Conservation (phyloP, 192 early-diverging fungal species). For the Anaeromyces robustus region DNA sequence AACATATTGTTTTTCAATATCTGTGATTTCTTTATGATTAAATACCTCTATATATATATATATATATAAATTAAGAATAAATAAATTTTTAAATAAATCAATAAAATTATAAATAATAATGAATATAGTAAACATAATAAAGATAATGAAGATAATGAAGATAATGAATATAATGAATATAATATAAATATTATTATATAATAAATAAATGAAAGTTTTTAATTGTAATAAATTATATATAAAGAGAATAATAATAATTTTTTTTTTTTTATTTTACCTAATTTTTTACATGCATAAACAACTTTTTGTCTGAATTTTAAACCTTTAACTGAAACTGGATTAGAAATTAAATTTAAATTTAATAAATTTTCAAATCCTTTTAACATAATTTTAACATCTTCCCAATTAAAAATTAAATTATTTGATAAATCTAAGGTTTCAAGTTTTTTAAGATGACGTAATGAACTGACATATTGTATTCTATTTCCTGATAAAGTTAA, state of each 20-base stretch:
- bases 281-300: slow-evolving; percentile 11
- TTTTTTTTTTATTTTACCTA: slow-evolving; percentile 6
- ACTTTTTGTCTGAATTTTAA: slow-evolving; percentile 21
- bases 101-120: too few relatives aligned
- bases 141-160: too few relatives aligned
- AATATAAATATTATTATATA: too few relatives aligned
- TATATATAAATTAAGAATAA: too few relatives aligned
- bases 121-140: too few relatives aligned
- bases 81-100: too few relatives aligned
- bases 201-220: too few relatives aligned
- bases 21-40: slow-evolving; percentile 24
- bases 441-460: slow-evolving; percentile 8
- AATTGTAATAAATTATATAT: background rate
- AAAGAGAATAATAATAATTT: background rate
- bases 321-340: slow-evolving; percentile 7
- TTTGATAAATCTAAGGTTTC: slow-evolving; percentile 17
- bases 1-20: slow-evolving; percentile 18
- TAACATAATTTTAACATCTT: slow-evolving; percentile 16
- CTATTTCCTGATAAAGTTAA: slow-evolving; percentile 12
- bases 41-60: slow-evolving; percentile 11
- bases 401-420: slow-evolving; percentile 15
- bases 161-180: background rate
- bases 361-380: slow-evolving; percentile 2
- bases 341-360: slow-evolving; percentile 9
- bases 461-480: slow-evolving; percentile 8